A percentile compares a stretch with the other conserved stretches of the same genome.
These are phyloP conservation scores for Davidsoniella neocaledoniae DNA, from an alignment of 2,329 filamentous ascomycete species.

Conservation along the genomic window DNA sequence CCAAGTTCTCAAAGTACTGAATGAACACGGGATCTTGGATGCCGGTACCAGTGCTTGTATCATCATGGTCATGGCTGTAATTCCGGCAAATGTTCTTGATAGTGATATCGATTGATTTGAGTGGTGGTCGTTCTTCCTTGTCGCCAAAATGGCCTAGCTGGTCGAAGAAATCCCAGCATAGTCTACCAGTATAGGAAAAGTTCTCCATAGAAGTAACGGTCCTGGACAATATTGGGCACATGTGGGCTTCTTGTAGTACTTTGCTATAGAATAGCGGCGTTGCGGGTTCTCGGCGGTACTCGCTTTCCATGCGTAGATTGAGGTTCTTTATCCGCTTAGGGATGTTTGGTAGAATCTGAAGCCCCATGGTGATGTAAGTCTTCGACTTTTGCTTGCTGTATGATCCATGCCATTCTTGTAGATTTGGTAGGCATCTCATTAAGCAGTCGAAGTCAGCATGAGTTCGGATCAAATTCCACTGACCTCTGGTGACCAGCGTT, in stretches of 20 bases:
- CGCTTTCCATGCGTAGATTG: conserved; percentile 53
- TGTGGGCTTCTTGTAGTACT: conserved; percentile 41
- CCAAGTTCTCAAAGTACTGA: conserved; percentile 50
- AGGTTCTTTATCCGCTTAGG: conserved; percentile 43
- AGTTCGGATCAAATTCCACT: conserved; percentile 59
- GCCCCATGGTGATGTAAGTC: conserved; percentile 52
- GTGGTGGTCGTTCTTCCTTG: not conserved
- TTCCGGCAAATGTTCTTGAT: conserved; percentile 57
- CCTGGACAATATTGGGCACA: conserved; percentile 46
- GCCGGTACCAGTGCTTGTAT: conserved; percentile 47
- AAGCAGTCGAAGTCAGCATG: conserved; percentile 46
- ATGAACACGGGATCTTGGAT: conserved; percentile 61
- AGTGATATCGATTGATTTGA: conserved; percentile 49
- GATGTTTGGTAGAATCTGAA: conserved; percentile 38
- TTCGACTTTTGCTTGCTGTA: conserved; percentile 59
- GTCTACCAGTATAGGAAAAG: conserved; percentile 53
- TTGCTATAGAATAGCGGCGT: conserved; percentile 46
- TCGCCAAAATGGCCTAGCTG: conserved; percentile 23
- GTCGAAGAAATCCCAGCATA: conserved; percentile 54
- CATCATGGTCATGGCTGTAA: conserved; percentile 20
- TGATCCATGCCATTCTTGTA: conserved; percentile 45
- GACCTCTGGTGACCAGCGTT: conserved; percentile 55
- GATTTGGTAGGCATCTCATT: conserved; percentile 43
- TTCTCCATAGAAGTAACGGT: conserved; percentile 47
- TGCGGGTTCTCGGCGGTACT: conserved; percentile 48